These are phyloP conservation scores for Chrysopogon serrulatus DNA, from an alignment of 176 grass and related monocot genomes.

Conservation along the genomic window DNA sequence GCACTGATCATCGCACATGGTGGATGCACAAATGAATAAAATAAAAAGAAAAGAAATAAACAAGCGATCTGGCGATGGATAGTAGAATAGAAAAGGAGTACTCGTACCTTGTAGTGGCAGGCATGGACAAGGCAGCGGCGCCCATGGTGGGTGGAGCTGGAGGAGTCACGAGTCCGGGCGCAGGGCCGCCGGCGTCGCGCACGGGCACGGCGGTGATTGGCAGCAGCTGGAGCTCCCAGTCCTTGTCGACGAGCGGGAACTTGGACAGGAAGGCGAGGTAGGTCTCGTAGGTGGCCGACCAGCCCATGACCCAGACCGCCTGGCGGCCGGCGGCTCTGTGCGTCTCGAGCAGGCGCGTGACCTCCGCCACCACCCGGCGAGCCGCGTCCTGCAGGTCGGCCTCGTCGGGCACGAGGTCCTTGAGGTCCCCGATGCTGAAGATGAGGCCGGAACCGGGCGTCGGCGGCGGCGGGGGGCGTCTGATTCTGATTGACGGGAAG, in stretches of 20 bases:
- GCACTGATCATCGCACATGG: neutral
- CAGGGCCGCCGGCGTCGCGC: conserved; percentile 19
- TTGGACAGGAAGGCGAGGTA: conserved; percentile 91
- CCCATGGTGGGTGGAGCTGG: neutral
- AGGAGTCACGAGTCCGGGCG: neutral
- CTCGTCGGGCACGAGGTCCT: conserved; percentile 46
- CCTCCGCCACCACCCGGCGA: conserved; percentile 51
- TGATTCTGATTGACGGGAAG: conserved; percentile 23
- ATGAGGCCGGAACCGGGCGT: conserved; percentile 28
- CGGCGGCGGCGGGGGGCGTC: neutral
- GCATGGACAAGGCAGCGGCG: conserved; percentile 32
- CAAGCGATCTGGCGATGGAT: neutral
- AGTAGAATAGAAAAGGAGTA: conserved; percentile 1
- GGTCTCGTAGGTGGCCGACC: conserved; percentile 87
- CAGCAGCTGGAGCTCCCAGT: conserved; percentile 91
- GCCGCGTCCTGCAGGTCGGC: conserved; percentile 36
- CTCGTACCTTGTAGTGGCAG: conserved; percentile 50
- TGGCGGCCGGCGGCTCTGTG: conserved; percentile 1
- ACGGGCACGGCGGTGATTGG: conserved; percentile 69
- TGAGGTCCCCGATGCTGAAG: conserved; percentile 79
- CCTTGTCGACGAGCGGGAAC: conserved; percentile 89
- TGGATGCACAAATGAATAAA: neutral
- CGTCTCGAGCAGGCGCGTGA: conserved; percentile 72
- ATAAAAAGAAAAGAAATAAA: neutral
- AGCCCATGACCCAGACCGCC: conserved; percentile 69